These are phyloP conservation scores for Trichophyton rubrum DNA, from an alignment of 2,329 filamentous ascomycete species.

Conservation along the genomic window DNA sequence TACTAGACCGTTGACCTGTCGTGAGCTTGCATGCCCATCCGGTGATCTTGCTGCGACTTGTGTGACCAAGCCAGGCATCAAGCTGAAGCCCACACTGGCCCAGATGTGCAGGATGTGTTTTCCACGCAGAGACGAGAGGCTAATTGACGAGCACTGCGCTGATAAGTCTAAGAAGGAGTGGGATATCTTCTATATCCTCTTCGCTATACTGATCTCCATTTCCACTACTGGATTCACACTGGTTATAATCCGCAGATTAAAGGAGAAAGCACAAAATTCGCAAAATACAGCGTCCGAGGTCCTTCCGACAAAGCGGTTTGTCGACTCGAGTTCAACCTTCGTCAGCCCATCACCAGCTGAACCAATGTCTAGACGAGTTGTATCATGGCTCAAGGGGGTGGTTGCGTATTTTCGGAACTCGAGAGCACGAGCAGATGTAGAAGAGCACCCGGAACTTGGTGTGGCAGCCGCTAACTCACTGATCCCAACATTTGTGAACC, in stretches of 20 bases:
- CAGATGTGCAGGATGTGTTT: conserved; percentile 1
- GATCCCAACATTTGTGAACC: neutral
- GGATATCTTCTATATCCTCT: conserved; percentile 2
- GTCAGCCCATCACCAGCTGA: neutral
- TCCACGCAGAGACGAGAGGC: neutral
- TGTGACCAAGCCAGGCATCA: neutral
- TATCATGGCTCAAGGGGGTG: neutral
- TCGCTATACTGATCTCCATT: neutral
- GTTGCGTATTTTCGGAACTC: neutral
- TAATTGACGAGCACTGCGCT: neutral
- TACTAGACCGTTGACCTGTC: neutral
- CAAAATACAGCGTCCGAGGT: neutral
- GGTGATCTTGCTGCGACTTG: neutral
- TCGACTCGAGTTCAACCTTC: neutral
- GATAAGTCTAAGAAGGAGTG: neutral
- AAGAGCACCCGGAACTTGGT: neutral
- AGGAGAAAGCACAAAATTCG: neutral
- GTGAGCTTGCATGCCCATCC: neutral
- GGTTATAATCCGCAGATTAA: neutral
- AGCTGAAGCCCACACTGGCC: neutral
- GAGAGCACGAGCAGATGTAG: neutral
- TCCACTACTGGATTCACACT: neutral
- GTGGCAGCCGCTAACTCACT: neutral
- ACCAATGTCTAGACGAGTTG: neutral
- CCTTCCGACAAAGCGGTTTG: neutral